Conservation (phyloP, 164 flowering plant genomes). For the Liriodendron chinense region DNA sequence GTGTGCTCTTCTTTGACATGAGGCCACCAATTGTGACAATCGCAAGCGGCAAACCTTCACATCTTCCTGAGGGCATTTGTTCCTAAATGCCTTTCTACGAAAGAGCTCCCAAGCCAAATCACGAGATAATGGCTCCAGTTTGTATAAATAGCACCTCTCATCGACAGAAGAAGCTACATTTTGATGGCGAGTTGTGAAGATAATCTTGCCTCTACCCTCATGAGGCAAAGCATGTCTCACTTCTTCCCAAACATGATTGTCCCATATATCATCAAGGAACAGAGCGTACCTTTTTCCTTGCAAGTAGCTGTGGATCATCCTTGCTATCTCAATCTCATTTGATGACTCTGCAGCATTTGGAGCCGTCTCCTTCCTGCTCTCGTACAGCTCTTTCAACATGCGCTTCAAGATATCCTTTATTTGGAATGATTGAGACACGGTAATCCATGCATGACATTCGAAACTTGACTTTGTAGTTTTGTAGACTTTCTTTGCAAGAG, state of each 20-base stretch:
- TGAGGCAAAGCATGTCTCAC: constrained; percentile 4
- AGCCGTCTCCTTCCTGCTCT: neutral
- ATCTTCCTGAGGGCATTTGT: neutral
- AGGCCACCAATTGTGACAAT: neutral
- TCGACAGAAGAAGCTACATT: neutral
- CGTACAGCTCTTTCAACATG: neutral
- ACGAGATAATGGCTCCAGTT: neutral
- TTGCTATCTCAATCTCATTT: neutral
- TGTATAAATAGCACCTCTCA: neutral
- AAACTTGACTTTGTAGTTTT: neutral
- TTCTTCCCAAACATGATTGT: neutral
- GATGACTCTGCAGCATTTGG: neutral
- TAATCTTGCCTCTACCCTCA: too few species aligned
- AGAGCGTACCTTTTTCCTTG: constrained; percentile 14
- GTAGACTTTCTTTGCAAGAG: constrained; percentile 2
- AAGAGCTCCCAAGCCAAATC: neutral
- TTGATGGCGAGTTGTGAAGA: too few species aligned
- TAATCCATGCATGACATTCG: neutral
- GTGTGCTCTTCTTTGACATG: neutral
- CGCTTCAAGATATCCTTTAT: neutral
- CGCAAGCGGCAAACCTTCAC: constrained; percentile 1
- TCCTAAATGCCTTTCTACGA: neutral
- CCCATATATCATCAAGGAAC: constrained; percentile 29
- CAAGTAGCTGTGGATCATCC: neutral
- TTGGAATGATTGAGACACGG: constrained; percentile 1